phyloP scores from a whole-genome alignment of 75 land plant genomes.

The Ceratopteris richardii region DNA sequence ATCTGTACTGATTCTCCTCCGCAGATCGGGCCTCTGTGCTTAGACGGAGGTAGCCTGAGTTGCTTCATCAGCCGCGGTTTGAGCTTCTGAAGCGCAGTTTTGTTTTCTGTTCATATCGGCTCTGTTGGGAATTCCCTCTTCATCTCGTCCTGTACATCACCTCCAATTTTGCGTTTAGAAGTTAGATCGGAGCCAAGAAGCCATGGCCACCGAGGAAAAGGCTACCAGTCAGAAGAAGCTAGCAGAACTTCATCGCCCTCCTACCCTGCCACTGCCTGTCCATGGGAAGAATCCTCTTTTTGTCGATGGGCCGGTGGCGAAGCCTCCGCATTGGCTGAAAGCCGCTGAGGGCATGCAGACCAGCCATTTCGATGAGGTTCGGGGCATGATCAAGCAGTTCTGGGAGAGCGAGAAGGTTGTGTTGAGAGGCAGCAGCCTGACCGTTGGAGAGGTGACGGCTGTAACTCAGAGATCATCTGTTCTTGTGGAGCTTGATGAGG shows the following conservation, averaged over 20 bases:
- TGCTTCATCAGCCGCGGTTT: too few relatives aligned
- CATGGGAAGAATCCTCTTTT: slow-evolving; percentile 10
- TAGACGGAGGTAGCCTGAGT: too few relatives aligned
- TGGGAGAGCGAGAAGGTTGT: slow-evolving; percentile 13
- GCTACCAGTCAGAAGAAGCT: too few relatives aligned
- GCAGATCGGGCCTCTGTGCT: too few relatives aligned
- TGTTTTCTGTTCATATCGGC: too few relatives aligned
- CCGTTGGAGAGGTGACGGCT: slow-evolving; percentile 44
- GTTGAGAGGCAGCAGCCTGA: slow-evolving; percentile 40
- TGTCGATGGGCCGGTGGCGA: slow-evolving; percentile 12
- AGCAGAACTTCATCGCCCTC: slow-evolving; percentile 11
- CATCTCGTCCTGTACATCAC: too few relatives aligned
- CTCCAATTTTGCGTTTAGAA: too few relatives aligned
- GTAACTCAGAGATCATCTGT: slow-evolving; percentile 27
- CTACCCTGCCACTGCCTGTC: slow-evolving; percentile 15
- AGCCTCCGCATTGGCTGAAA: slow-evolving; percentile 28
- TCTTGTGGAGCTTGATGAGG: slow-evolving; percentile 34
- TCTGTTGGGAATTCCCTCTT: too few relatives aligned
- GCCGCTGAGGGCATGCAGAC: slow-evolving; percentile 28
- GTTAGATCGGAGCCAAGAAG: too few relatives aligned
- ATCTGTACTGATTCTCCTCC: too few relatives aligned
- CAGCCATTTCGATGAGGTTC: slow-evolving; percentile 51
- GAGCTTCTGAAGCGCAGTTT: too few relatives aligned
- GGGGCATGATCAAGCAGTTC: slow-evolving; percentile 37
- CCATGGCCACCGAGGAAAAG: too few relatives aligned